These are phyloP conservation scores for Podospora fimiseda DNA, from an alignment of 495 filamentous ascomycete species.

Conservation along the genomic window DNA sequence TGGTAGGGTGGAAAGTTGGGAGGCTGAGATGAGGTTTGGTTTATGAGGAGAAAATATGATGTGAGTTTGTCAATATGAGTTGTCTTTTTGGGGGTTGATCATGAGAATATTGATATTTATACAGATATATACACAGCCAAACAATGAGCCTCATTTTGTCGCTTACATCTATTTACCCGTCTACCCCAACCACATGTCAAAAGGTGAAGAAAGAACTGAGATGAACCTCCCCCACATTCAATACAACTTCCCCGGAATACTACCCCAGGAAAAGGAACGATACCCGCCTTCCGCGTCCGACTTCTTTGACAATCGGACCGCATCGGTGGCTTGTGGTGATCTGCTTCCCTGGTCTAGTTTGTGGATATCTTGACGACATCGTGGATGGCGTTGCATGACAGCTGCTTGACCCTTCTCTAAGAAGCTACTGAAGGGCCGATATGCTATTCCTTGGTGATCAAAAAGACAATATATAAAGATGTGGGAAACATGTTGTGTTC, in stretches of 20 bases:
- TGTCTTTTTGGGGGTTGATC: too few species aligned
- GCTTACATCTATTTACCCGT: too few species aligned
- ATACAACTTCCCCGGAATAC: conserved; percentile 1
- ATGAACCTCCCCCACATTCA: neutral
- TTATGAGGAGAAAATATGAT: too few species aligned
- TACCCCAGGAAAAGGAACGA: neutral
- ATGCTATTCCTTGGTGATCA: neutral
- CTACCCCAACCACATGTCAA: neutral
- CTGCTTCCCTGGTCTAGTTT: neutral
- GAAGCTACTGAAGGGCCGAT: neutral
- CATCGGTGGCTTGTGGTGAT: neutral
- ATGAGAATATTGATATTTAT: too few species aligned
- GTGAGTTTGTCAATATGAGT: too few species aligned
- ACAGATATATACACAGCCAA: too few species aligned
- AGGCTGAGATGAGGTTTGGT: neutral
- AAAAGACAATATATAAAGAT: neutral
- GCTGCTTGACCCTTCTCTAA: neutral
- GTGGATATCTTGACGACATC: neutral
- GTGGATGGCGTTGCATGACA: neutral
- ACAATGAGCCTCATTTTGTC: too few species aligned
- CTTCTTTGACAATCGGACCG: neutral
- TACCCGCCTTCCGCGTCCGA: neutral
- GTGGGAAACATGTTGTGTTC: too few species aligned
- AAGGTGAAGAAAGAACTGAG: too few species aligned
- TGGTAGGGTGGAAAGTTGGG: neutral